These are phyloP conservation scores for Phytophthora lateralis DNA, from an alignment of 352 stramenopile species.

Conservation along the genomic window DNA sequence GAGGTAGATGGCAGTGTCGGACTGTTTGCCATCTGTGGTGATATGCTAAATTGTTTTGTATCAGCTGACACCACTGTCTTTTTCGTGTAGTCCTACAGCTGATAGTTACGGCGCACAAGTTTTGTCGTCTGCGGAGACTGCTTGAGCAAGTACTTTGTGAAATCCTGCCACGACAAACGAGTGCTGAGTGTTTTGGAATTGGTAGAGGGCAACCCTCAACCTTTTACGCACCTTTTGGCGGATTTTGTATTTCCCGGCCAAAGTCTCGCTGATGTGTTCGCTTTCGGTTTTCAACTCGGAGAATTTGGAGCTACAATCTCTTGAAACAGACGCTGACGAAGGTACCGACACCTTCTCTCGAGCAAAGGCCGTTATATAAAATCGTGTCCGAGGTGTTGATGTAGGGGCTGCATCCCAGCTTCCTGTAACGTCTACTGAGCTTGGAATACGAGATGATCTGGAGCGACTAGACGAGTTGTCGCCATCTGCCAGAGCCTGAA, in stretches of 20 bases:
- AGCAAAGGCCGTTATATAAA: slow-evolving; percentile 44
- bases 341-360: slow-evolving; percentile 25
- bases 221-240: slow-evolving; percentile 46
- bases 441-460: slow-evolving; percentile 25
- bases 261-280: slow-evolving; percentile 30
- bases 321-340: slow-evolving; percentile 3
- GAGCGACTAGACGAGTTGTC: slow-evolving; percentile 13
- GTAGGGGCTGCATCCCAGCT: slow-evolving; percentile 4
- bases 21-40: neutral
- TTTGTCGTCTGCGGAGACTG: slow-evolving; percentile 38
- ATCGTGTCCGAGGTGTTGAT: slow-evolving; percentile 35
- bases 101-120: slow-evolving; percentile 42
- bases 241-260: slow-evolving; percentile 54
- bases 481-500: slow-evolving; percentile 48
- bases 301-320: slow-evolving; percentile 27
- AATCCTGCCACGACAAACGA: slow-evolving; percentile 32
- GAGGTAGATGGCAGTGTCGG: slow-evolving; percentile 6
- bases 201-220: neutral
- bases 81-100: slow-evolving; percentile 32
- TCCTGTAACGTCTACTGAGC: slow-evolving; percentile 11
- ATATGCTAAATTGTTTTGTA: slow-evolving; percentile 8
- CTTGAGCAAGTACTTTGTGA: slow-evolving; percentile 49
- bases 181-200: slow-evolving; percentile 4
- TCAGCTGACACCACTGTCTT: slow-evolving; percentile 9
- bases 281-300: slow-evolving; percentile 41